A percentile compares a stretch with the other conserved stretches of the same genome.
Conservation (phyloP, 2,329 filamentous ascomycete species). For the Ascochyta viciae-villosae region DNA sequence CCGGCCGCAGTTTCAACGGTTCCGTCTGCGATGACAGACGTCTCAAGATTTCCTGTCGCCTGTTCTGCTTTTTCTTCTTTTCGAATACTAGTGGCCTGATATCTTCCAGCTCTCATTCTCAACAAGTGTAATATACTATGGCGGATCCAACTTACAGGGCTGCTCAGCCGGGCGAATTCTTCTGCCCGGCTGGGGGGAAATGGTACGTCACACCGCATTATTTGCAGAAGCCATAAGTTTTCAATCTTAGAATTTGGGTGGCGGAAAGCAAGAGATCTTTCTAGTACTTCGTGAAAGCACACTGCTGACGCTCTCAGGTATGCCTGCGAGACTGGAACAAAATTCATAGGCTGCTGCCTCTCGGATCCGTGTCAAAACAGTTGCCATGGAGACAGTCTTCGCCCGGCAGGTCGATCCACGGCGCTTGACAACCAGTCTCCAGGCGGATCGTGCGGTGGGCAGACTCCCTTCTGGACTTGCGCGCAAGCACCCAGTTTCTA, state of each 20-base stretch:
- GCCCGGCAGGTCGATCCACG: slow-evolving; percentile 39
- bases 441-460: slow-evolving; percentile 34
- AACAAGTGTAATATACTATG: not conserved
- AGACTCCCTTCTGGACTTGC: slow-evolving; percentile 47
- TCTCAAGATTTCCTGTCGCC: not conserved
- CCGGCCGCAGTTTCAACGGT: not conserved
- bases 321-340: slow-evolving; percentile 24
- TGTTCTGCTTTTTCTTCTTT: not conserved
- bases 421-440: slow-evolving; percentile 37
- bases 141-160: slow-evolving; percentile 13
- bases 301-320: slow-evolving; percentile 5
- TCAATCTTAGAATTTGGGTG: not conserved
- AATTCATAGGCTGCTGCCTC: slow-evolving; percentile 50
- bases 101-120: too few relatives aligned
- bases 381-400: slow-evolving; percentile 38
- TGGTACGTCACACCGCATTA: slow-evolving; percentile 13
- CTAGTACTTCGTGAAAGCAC: not conserved
- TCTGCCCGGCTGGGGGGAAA: slow-evolving; percentile 20
- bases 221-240: not conserved
- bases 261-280: too few relatives aligned
- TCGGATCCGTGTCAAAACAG: slow-evolving; percentile 43
- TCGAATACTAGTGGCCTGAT: not conserved
- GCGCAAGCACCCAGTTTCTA: slow-evolving; percentile 36
- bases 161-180: slow-evolving; percentile 22
- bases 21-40: not conserved